Base-by-base conservation (phyloP, 768 basidiomycete species). In the Nidula microcarpa region DNA sequence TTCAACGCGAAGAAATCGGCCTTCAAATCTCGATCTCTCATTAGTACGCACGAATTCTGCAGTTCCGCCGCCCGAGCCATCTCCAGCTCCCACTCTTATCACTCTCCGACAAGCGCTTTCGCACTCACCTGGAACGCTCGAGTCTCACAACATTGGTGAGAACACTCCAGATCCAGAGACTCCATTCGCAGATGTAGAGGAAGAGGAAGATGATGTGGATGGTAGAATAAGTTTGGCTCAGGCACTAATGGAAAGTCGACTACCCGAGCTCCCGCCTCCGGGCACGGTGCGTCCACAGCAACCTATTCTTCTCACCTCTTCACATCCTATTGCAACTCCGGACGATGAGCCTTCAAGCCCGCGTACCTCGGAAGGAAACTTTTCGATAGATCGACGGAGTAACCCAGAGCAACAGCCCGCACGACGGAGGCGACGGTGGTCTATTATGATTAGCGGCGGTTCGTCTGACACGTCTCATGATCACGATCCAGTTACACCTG, bases 191-290 rank as follows among this genome's bases (percentile, higher is more conserved):
- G 69, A 67, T 32, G 80, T 75, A 50, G 77, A 88, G 16, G 84
- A 83, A 6, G 84, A 84, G 8, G 86, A 82, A 7, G 85, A 83
- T 18, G 80, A 76, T 17, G 76, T 74, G 6, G 77, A 83, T 51
- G 87, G 89, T 34, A 76, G 77, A 30, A 86, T 94, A 36, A 86
- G 83, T 30, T 77, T 94, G 41, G 84, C 78, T 0, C 83, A 93
- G 57, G 86, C 86, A 8, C 71, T 94, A 16, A 62, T 88, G 50
- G 91, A 94, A 71, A 91, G 90, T 58, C 84, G 91, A 36, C 67
- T 89, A 33, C 90, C 91, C 6, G 78, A 86, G 35, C 63, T 89
- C 11, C 88, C 91, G 13, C 90, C 90, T 14, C 72, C 74, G 35
- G 91, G 91, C 14, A 78, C 86, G 8, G 72, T 72, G 50, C 84